A percentile compares a stretch with the other conserved stretches of the same genome.
Conservation (phyloP, 192 early-diverging fungal species). For the Entomortierella beljakovae region DNA sequence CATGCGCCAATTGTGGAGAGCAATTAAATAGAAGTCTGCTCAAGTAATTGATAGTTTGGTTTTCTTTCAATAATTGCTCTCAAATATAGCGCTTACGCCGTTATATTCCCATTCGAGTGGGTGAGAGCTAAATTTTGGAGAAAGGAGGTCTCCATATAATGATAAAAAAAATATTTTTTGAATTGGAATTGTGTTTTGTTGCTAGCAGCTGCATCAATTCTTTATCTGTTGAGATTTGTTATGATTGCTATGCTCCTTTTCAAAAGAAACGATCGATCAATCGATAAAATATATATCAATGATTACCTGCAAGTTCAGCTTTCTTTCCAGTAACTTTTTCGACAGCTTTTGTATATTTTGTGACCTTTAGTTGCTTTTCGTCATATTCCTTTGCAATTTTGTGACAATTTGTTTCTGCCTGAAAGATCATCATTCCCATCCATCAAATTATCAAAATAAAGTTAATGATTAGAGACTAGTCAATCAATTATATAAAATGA, state of each 20-base stretch:
- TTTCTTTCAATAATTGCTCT: conserved; percentile 6
- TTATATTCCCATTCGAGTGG: neutral
- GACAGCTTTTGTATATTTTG: conserved; percentile 39
- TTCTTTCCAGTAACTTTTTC: conserved; percentile 50
- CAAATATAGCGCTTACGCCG: neutral
- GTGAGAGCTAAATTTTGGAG: neutral
- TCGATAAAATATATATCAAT: neutral
- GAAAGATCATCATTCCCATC: neutral
- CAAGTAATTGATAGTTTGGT: neutral
- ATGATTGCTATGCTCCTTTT: too few relatives aligned
- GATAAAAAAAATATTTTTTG: neutral
- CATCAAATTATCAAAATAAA: conserved; percentile 2
- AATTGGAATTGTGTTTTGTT: too few relatives aligned
- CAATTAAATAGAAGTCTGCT: neutral
- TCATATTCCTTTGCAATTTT: conserved; percentile 51
- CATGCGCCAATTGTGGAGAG: neutral
- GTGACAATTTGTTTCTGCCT: conserved; percentile 49
- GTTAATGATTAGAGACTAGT: conserved; percentile 8
- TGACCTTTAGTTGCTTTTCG: conserved; percentile 46
- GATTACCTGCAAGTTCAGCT: conserved; percentile 32
- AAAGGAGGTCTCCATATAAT: neutral
- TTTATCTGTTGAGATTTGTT: too few relatives aligned
- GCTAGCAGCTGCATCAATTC: too few relatives aligned
- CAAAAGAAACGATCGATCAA: too few relatives aligned
- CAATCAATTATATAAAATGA: conserved; percentile 11